phyloP scores from a whole-genome alignment of 2,329 filamentous ascomycete genomes.

The Trichoderma aggressivum region DNA sequence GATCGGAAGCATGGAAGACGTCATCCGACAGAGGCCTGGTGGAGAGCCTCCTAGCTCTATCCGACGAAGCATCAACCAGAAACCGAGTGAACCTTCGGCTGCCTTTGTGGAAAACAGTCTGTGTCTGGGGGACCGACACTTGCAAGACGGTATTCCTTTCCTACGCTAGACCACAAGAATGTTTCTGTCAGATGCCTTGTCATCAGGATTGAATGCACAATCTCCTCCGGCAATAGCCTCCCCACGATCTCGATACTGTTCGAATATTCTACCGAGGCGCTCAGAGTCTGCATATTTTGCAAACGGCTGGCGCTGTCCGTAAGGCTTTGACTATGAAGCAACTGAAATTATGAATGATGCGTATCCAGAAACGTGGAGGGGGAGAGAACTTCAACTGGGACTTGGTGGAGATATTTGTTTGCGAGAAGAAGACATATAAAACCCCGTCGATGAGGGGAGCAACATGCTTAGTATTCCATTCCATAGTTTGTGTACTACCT shows the following conservation, averaged over 20 bases:
- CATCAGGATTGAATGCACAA: neutral
- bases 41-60: neutral
- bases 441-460: too few relatives aligned
- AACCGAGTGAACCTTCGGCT: neutral
- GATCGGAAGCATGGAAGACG: neutral
- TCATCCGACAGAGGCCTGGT: neutral
- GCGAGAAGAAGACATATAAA: too few relatives aligned
- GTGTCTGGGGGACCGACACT: neutral
- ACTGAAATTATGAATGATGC: neutral
- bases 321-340: neutral
- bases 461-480: too few relatives aligned
- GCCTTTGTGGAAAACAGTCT: neutral
- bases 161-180: neutral
- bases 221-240: neutral
- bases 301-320: neutral
- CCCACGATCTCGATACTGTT: neutral
- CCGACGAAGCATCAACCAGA: neutral
- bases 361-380: neutral
- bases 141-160: neutral
- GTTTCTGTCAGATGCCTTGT: neutral
- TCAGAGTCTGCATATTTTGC: neutral
- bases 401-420: neutral
- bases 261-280: neutral
- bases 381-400: neutral
- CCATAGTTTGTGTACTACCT: too few relatives aligned